Evolutionary conservation across 148 eudicot species (phyloP).

Genomic region (Euryodendron excelsum): DNA sequence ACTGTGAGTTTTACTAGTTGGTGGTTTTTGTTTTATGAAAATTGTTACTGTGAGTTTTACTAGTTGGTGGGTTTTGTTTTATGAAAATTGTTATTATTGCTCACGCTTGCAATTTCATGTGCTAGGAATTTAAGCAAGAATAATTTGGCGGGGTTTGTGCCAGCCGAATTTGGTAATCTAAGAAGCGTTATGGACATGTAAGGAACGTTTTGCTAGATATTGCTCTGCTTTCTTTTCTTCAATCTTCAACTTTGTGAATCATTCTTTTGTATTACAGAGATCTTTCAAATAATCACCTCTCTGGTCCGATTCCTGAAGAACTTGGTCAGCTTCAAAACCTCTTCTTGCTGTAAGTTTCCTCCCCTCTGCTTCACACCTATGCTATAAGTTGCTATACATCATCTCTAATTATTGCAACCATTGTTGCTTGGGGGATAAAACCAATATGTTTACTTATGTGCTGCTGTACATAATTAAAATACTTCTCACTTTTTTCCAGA

Average conservation of each 20-base stretch:
- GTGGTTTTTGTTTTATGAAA: neutral
- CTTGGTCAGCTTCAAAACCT: conserved; percentile 85
- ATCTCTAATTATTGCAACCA: neutral
- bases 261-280: conserved; percentile 49
- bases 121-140: conserved; percentile 78
- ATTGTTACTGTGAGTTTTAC: conserved; percentile 58
- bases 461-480: neutral
- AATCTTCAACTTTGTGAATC: neutral
- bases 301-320: conserved; percentile 75
- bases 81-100: conserved; percentile 3
- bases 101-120: conserved; percentile 4
- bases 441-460: neutral
- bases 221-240: neutral
- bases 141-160: conserved; percentile 58
- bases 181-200: conserved; percentile 89
- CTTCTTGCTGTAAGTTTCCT: conserved; percentile 66
- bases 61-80: neutral
- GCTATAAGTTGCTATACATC: neutral
- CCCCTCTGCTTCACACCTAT: neutral
- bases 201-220: conserved; percentile 13
- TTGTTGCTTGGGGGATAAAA: neutral
- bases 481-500: neutral
- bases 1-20: conserved; percentile 46
- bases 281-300: conserved; percentile 73
- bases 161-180: conserved; percentile 87